A percentile compares a stretch with the other conserved stretches of the same genome.
Evolutionary conservation across 2,329 filamentous ascomycete species (phyloP).

Genomic region (Biscogniauxia sp.): DNA sequence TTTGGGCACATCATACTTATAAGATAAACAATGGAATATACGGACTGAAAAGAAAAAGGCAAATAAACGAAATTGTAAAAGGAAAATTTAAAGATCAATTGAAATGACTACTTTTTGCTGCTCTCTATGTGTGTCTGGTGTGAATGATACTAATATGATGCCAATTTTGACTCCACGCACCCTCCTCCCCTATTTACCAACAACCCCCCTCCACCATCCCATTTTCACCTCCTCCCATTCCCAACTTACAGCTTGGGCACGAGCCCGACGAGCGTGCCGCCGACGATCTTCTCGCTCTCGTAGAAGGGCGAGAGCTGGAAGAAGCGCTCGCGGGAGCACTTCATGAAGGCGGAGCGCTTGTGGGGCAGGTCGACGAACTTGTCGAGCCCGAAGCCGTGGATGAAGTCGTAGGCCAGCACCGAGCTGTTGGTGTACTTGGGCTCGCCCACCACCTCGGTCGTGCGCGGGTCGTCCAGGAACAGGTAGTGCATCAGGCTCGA

Average conservation of each 20-base stretch:
- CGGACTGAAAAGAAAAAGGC: not conserved
- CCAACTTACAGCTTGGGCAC: constrained; percentile 49
- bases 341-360: constrained; percentile 67
- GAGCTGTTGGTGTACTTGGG: constrained; percentile 69
- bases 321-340: constrained; percentile 64
- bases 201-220: not conserved
- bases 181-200: not conserved
- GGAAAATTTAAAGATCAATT: not conserved
- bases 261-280: constrained; percentile 51
- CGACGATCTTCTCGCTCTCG: constrained; percentile 55
- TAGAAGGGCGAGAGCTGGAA: constrained; percentile 64
- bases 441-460: constrained; percentile 61
- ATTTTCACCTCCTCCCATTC: not conserved
- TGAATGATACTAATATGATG: not conserved
- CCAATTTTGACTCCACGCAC: not conserved
- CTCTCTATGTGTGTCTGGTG: not conserved
- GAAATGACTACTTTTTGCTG: not conserved
- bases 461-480: constrained; percentile 60
- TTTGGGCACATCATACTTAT: not conserved
- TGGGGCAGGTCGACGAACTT: constrained; percentile 71
- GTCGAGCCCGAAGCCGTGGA: constrained; percentile 69
- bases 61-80: too few species aligned
- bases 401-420: constrained; percentile 71
- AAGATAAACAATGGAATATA: not conserved
- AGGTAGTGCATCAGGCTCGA: constrained; percentile 61